Base-by-base conservation (phyloP, 1,284 basidiomycete species). In the Fistulinella staudtii region DNA sequence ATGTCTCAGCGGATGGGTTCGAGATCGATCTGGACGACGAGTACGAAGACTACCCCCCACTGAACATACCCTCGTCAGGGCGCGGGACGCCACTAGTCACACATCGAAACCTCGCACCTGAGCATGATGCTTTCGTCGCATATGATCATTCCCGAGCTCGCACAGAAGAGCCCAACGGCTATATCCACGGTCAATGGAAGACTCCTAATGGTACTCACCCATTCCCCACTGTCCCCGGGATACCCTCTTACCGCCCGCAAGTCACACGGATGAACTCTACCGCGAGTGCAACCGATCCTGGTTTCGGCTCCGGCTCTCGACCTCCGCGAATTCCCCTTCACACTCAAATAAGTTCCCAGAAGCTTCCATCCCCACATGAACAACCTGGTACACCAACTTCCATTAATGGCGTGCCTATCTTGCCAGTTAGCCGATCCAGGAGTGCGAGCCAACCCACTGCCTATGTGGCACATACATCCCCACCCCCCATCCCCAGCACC, bases 371-470 rank as follows among this genome's bases (percentile, higher is more conserved):
- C 14, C 61, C 71, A 7, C 79, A 83, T 54, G 81, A 82, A 22
- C 63, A 59, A 41, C 61, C 64, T 4, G 53, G 55, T 36, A 53
- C 53, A 29, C 52, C 46, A 4, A 61, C 60, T n/a, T 57, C 62
- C 53, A 21, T 58, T 53, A 34, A 51, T 52, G 18, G 56, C 57
- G 39, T 31, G 36, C 36, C 50, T 23, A 50, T 60, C 22, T 58
- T 65, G 15, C 63, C 70, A 15, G 63, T 71, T 27, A 75, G 52
- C 54, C 78, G 86, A 41, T 82, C 80, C 25, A 75, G 87, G 43
- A 89, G 86, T 57, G 77, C 78, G 10, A 89, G 86, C 60, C 85
- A 88, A 55, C 87, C 86, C 1, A 78, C 67, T 34, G 79, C 79
- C 20, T 89, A 88, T 58, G 64, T 78, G 17, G 76, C 77, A 15